Evolutionary conservation across 768 basidiomycete genomes (phyloP).

Genomic region (Lactarius sp.): DNA sequence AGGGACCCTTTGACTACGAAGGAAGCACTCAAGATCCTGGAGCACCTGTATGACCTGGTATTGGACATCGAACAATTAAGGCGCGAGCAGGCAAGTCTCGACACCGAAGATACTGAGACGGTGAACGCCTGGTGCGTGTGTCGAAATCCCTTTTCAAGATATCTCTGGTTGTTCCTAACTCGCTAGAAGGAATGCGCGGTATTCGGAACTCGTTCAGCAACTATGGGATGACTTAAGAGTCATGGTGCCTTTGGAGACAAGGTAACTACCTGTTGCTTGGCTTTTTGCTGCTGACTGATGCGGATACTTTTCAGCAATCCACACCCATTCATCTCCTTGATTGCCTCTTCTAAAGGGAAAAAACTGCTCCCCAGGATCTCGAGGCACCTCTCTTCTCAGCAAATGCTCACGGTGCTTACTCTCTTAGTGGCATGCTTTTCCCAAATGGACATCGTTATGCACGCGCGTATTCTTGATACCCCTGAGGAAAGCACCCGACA

Average conservation of each 20-base stretch:
- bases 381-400: conserved; percentile 71
- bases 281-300: not conserved
- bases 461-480: conserved; percentile 68
- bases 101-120: conserved; percentile 42
- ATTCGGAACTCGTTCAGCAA: conserved; percentile 53
- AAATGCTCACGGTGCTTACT: conserved; percentile 83
- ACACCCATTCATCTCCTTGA: conserved; percentile 93
- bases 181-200: conserved; percentile 49
- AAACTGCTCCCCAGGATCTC: conserved; percentile 84
- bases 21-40: conserved; percentile 72
- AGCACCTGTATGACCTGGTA: conserved; percentile 79
- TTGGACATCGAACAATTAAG: conserved; percentile 82
- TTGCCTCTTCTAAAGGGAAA: conserved; percentile 88
- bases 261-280: conserved; percentile 42
- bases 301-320: conserved; percentile 54
- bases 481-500: conserved; percentile 57
- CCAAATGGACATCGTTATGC: conserved; percentile 85
- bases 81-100: conserved; percentile 66
- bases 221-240: conserved; percentile 82
- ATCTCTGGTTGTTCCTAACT: not conserved
- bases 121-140: conserved; percentile 40
- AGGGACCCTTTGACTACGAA: conserved; percentile 75
- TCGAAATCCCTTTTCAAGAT: not conserved
- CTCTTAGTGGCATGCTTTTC: conserved; percentile 91
- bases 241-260: conserved; percentile 90